Evolutionary conservation across 2,329 filamentous ascomycete genomes (phyloP).

Genomic region (Trichoderma citrinoviride): DNA sequence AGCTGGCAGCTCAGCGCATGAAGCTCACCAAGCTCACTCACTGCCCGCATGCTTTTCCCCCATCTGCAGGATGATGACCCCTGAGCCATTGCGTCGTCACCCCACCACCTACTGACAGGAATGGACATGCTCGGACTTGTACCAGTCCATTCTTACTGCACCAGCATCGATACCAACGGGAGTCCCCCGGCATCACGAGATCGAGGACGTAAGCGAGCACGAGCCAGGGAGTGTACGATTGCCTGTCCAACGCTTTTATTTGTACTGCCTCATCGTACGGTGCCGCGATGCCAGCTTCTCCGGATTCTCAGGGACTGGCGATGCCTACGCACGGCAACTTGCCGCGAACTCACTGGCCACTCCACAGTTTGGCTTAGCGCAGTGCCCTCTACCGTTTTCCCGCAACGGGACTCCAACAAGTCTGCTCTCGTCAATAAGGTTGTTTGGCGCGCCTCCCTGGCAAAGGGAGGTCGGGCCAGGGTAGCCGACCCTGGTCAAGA

Average conservation of each 20-base stretch:
- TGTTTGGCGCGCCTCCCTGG: conserved; percentile 13
- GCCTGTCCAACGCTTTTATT: not conserved
- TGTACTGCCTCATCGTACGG: not conserved
- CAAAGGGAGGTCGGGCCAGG: conserved; percentile 1
- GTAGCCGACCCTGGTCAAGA: conserved; percentile 21
- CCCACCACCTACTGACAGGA: not conserved
- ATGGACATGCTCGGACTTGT: not conserved
- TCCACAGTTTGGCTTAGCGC: conserved; percentile 14
- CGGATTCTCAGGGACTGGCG: not conserved
- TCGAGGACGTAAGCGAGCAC: not conserved
- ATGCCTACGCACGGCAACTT: not conserved
- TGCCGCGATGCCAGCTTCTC: not conserved
- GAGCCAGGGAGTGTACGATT: not conserved
- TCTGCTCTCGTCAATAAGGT: conserved; percentile 16
- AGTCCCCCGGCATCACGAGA: not conserved
- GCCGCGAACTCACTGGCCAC: not conserved
- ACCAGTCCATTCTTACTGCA: not conserved
- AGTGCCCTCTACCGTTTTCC: conserved; percentile 20
- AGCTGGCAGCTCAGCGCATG: not conserved
- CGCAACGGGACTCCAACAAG: conserved; percentile 16
- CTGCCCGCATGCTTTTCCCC: not conserved
- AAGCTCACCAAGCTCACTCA: not conserved
- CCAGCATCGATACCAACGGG: not conserved
- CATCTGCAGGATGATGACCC: conserved; percentile 8
- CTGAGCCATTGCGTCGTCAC: conserved; percentile 11